Percentiles rank a stretch among this genome's conserved stretches.
phyloP scores from a whole-genome alignment of 179 eudicot species.

The Pouteria campechiana region DNA sequence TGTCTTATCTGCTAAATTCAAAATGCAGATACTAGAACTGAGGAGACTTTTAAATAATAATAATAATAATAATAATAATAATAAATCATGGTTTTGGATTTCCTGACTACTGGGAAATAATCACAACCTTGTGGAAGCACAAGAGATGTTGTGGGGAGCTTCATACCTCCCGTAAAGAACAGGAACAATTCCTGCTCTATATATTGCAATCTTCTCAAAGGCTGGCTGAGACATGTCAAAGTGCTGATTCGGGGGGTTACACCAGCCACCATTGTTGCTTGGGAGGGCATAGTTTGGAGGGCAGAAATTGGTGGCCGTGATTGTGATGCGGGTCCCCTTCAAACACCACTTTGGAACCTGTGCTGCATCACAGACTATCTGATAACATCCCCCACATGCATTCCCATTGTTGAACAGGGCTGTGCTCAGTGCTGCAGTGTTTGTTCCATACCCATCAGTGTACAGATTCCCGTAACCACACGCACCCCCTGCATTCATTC shows the following conservation, averaged over 20 bases:
- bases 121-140: no score
- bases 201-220: slow-evolving; percentile 27
- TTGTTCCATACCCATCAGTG: slow-evolving; percentile 20
- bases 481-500: slow-evolving; percentile 18
- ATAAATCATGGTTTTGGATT: no score
- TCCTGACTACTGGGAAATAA: no score
- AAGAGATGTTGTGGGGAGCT: no score
- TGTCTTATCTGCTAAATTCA: no score
- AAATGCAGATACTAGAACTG: not conserved
- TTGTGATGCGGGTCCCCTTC: slow-evolving; percentile 14
- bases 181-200: slow-evolving; percentile 26
- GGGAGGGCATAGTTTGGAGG: slow-evolving; percentile 26
- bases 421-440: slow-evolving; percentile 25
- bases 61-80: no score
- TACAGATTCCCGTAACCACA: slow-evolving; percentile 34
- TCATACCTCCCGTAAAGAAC: slow-evolving; percentile 19
- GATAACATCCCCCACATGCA: slow-evolving; percentile 23
- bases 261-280: slow-evolving; percentile 27
- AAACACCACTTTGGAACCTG: slow-evolving; percentile 17
- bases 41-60: not conserved
- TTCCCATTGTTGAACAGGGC: slow-evolving; percentile 26
- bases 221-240: slow-evolving; percentile 38
- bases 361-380: slow-evolving; percentile 16
- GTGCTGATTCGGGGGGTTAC: slow-evolving; percentile 29
- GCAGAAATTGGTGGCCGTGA: slow-evolving; percentile 26